Base-by-base conservation (phyloP, 1,284 basidiomycete species). In the Tylopilus sp. region DNA sequence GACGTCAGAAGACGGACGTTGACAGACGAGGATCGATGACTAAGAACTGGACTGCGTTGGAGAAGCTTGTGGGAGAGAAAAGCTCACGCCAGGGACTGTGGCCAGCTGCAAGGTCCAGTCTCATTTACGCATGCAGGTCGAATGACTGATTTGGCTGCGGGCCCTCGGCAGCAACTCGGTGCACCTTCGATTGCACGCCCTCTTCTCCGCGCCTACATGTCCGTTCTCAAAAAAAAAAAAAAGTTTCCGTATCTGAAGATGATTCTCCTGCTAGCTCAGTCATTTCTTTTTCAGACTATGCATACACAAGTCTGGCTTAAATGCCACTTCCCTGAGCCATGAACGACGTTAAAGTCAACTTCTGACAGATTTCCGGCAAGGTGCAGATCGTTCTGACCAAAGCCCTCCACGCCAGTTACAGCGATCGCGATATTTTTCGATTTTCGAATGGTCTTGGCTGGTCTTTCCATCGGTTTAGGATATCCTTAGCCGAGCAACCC, bases 41-140 rank as follows among this genome's bases (percentile, higher is more conserved):
- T 0, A 16, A 60, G 15, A 41, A 38, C 1, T 77, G 76, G 76
- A 62, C 19, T 4, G 59, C 52, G 8, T 66, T 79, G 15, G 53
- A n/a, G 1, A 63, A 41, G 61, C n/a, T 60, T 24, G 69, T 65
- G 26, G 47, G 56, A 1, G 57, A 58, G 2, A 32, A 9, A 15
- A 61, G 55, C 24, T 68, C 19, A 12, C 3, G 33, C 36, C 24
- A 4, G 73, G 67, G 2, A 56, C 15, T 55, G 4, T 70, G 18
- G 60, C 79, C 19, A 73, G 70, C 4, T 75, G 70, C 74, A 80
- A 74, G 73, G 76, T 78, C 4, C 32, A 69, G 7, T 5, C 44
- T 52, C 22, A 5, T 16, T 1, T 1, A 15, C 19, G n/a, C 18
- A 22, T 6, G 29, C 22, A 15, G n/a, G n/a, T n/a, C n/a, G n/a